Conservation (phyloP, 305 asterid species). For the Ilex paraguariensis region DNA sequence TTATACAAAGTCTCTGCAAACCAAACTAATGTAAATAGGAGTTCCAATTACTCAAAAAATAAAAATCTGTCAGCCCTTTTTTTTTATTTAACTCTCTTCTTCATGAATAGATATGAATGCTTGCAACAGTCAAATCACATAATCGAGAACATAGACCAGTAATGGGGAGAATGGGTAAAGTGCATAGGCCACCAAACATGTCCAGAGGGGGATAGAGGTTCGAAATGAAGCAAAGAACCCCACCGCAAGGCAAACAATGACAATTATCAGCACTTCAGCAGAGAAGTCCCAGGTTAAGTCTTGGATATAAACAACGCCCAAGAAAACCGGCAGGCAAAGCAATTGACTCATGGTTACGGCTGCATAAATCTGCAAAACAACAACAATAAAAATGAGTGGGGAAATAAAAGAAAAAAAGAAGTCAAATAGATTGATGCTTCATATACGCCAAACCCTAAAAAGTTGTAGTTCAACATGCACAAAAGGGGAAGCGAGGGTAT, state of each 20-base stretch:
- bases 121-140: background rate
- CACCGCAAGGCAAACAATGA: slow-evolving; percentile 1
- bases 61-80: no score
- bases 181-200: slow-evolving; percentile 6
- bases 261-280: slow-evolving; percentile 24
- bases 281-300: slow-evolving; percentile 34
- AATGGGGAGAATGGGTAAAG: slow-evolving; percentile 12
- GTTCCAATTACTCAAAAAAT: no score
- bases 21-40: no score
- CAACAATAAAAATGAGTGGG: background rate
- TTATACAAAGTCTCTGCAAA: no score
- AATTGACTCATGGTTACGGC: slow-evolving; percentile 42
- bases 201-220: slow-evolving; percentile 10
- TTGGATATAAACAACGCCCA: slow-evolving; percentile 29
- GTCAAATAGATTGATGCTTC: no score
- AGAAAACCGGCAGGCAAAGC: slow-evolving; percentile 35
- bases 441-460: no score
- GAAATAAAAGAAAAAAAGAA: background rate
- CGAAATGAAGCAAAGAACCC: slow-evolving; percentile 4
- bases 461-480: no score
- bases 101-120: no score
- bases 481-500: no score
- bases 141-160: slow-evolving; percentile 1
- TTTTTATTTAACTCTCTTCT: no score
- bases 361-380: slow-evolving; percentile 35